Base-by-base conservation (phyloP, 2,329 filamentous ascomycete genomes). In the Aureobasidium sp. region DNA sequence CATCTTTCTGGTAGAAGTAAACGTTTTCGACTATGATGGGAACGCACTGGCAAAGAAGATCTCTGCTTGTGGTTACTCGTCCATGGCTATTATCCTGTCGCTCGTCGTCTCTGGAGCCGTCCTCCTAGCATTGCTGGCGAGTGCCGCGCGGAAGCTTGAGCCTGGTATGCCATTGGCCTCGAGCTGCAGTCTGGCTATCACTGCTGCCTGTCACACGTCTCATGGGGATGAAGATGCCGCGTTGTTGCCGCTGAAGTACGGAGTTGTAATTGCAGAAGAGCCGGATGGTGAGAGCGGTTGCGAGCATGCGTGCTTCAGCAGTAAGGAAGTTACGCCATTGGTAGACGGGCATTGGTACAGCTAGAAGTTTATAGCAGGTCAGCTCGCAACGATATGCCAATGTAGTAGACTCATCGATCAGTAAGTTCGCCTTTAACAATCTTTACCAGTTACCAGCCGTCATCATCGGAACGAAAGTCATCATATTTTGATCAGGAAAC, bases 161-260 rank as follows among this genome's bases (percentile, higher is more conserved):
- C 86, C 86, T n/a, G 91, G 79, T 63, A 91, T 91, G 63, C 89
- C 89, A 72, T 89, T 91, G 78, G 91, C 88, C 30, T 86, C 88
- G 65, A 91, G 78, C 74, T 88, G 86, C 32, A 93, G 68, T 61
- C 36, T 67, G 2, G 63, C 65, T 2, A 71, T 72, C 9, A 65
- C 65, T 53, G 69, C 70, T 2, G 66, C 68, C 4, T 71, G 69
- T 50, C 69, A 71, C 64, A 13, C 42, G 15, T 3, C 7, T 30
- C 16, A 30, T 10, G 30, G 32, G 5, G 21, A 59, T 6, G 54
- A 59, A 11, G 42, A 59, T n/a, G 30, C 54, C 10, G 15, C 6
- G 5, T 30, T 59, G 25, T 32, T 36, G 42, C 41, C 41, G 4
- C 4, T 48, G 4, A 45, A 37, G 30, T 59, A 59, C 3, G 54